Evolutionary conservation across 345 rosid genomes (phyloP).

Genomic region (Psidium guajava): DNA sequence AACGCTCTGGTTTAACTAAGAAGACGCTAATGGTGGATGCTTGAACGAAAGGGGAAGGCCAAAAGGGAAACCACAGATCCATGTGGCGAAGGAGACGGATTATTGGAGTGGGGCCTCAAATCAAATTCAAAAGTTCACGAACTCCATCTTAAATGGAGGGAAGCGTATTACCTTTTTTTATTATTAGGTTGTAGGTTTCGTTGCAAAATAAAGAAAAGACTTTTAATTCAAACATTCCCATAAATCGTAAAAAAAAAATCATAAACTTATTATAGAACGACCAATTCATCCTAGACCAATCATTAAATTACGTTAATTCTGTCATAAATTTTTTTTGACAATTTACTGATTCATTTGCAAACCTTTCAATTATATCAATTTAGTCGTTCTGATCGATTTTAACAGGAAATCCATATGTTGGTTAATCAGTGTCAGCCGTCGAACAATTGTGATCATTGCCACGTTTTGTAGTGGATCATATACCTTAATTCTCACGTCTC

Average conservation of each 20-base stretch:
- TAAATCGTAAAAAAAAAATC: neutral
- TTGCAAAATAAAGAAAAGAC: neutral
- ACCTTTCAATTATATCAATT: neutral
- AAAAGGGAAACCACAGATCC: neutral
- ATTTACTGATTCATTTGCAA: fast-evolving
- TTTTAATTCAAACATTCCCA: neutral
- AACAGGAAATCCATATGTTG: fast-evolving
- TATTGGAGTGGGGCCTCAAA: neutral
- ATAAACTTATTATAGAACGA: fast-evolving
- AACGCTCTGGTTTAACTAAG: too few relatives aligned
- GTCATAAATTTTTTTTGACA: neutral
- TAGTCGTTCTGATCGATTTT: too few relatives aligned
- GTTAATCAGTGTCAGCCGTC: too few relatives aligned
- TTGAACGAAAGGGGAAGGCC: neutral
- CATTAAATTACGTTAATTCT: neutral
- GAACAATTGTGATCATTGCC: neutral
- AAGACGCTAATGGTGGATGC: neutral
- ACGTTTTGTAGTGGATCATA: neutral
- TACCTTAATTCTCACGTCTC: neutral
- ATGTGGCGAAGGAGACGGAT: neutral
- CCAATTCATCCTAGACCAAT: neutral
- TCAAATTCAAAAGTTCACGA: neutral
- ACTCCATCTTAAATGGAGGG: neutral
- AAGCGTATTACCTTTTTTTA: neutral
- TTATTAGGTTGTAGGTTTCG: neutral